Percentiles rank a stretch among this genome's conserved stretches.
These are phyloP conservation scores for Apophysomyces variabilis DNA, from an alignment of 371 early-diverging fungal genomes.

Conservation along the genomic window DNA sequence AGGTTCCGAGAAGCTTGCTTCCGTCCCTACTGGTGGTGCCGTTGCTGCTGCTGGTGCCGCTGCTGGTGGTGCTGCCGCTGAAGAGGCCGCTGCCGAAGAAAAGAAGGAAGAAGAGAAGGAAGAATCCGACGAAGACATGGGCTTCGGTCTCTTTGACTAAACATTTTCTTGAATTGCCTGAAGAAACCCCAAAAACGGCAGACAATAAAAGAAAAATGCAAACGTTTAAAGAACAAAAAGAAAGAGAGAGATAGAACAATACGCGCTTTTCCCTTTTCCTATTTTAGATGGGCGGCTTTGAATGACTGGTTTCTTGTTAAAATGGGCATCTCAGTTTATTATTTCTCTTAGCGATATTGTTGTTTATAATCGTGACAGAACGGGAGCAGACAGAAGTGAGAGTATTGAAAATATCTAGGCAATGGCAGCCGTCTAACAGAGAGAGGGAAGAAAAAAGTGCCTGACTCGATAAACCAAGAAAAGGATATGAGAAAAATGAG, in stretches of 20 bases:
- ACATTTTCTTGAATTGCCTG: conserved; percentile 1
- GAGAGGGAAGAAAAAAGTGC: too few species aligned
- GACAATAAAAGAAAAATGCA: background rate
- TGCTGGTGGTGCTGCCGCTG: conserved; percentile 42
- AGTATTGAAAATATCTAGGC: too few species aligned
- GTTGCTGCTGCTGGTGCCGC: conserved; percentile 44
- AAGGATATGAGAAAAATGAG: too few species aligned
- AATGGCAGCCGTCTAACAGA: too few species aligned
- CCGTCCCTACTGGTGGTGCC: conserved; percentile 35
- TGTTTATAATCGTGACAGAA: too few species aligned
- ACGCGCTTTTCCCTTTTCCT: too few species aligned
- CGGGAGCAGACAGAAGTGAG: too few species aligned
- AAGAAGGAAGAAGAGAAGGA: conserved; percentile 82
- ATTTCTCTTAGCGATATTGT: too few species aligned
- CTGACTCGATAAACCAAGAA: too few species aligned
- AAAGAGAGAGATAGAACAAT: background rate
- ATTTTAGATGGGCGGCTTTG: too few species aligned
- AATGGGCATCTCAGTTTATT: too few species aligned
- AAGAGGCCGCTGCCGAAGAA: conserved; percentile 46
- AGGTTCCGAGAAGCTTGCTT: conserved; percentile 74
- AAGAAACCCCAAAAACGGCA: background rate
- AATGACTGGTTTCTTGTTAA: too few species aligned
- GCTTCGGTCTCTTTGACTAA: conserved; percentile 62
- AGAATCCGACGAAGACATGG: conserved; percentile 89
- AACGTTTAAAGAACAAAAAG: background rate